Conservation (phyloP, 1,139 yeast species). For the Protomyces lactucae-debilis region DNA sequence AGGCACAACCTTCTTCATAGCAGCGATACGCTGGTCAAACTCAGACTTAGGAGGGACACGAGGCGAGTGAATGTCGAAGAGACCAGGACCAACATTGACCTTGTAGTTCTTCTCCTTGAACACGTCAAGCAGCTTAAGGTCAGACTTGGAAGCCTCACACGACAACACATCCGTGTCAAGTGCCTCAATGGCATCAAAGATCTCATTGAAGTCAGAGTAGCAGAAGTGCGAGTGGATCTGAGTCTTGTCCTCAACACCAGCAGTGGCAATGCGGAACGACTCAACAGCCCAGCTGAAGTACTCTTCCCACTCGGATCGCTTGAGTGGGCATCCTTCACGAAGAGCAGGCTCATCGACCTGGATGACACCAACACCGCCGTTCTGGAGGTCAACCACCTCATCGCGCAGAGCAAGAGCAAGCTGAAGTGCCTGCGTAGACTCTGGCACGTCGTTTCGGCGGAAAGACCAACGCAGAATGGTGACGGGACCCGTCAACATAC, state of each 20-base stretch:
- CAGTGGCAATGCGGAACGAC: conserved; percentile 98
- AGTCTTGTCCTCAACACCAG: conserved; percentile 91
- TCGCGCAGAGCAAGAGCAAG: conserved; percentile 97
- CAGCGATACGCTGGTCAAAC: conserved; percentile 86
- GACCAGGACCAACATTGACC: conserved; percentile 98
- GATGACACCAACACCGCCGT: conserved; percentile 94
- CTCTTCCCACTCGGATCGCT: conserved; percentile 91
- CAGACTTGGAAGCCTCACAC: conserved; percentile 99
- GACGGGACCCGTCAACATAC: conserved; percentile 99
- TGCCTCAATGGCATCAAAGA: conserved; percentile 58
- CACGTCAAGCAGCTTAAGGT: conserved; percentile 95
- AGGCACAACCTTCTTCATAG: conserved; percentile 94
- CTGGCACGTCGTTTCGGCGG: conserved; percentile 98
- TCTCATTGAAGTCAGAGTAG: conserved; percentile 98
- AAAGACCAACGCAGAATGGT: conserved; percentile 99
- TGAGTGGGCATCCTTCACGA: conserved; percentile 99
- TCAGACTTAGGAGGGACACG: conserved; percentile 98
- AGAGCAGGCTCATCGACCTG: conserved; percentile 99
- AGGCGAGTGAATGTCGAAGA: conserved; percentile 98
- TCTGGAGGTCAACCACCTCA: conserved; percentile 96
- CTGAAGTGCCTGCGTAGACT: conserved; percentile 93
- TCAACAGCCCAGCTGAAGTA: conserved; percentile 99
- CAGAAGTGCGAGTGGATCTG: conserved; percentile 99
- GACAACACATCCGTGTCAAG: conserved; percentile 99
- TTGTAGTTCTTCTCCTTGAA: conserved; percentile 80